Percentiles rank a stretch among this genome's conserved stretches.
Conservation (phyloP, 2,329 filamentous ascomycete species). For the Decorospora gaudefroyi region DNA sequence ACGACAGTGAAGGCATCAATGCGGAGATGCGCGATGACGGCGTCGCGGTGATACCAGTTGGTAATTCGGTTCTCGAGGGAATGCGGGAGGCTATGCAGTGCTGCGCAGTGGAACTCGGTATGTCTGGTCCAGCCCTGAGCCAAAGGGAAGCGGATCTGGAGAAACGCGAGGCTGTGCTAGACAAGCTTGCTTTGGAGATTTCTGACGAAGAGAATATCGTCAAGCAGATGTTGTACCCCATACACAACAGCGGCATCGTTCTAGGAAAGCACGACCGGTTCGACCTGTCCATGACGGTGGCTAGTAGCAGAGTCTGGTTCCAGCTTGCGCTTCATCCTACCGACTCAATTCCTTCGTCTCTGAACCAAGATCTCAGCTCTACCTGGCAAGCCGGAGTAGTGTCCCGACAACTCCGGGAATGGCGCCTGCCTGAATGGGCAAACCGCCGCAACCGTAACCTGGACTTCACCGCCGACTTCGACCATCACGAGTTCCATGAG, state of each 20-base stretch:
- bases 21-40: slow-evolving; percentile 97
- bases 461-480: slow-evolving; percentile 96
- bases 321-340: slow-evolving; percentile 90
- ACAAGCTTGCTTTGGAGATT: slow-evolving; percentile 81
- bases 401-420: slow-evolving; percentile 88
- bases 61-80: slow-evolving; percentile 83
- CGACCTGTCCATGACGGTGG: slow-evolving; percentile 73
- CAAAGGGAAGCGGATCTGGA: slow-evolving; percentile 80
- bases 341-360: slow-evolving; percentile 75
- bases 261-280: slow-evolving; percentile 78
- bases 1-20: slow-evolving; percentile 91
- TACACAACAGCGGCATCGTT: slow-evolving; percentile 75
- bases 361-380: slow-evolving; percentile 74
- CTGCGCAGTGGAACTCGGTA: slow-evolving; percentile 77
- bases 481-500: slow-evolving; percentile 85
- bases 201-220: slow-evolving; percentile 85
- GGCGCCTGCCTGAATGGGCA: slow-evolving; percentile 94
- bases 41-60: slow-evolving; percentile 71
- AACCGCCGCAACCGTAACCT: slow-evolving; percentile 88
- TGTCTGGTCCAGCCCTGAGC: slow-evolving; percentile 67
- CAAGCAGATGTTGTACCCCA: slow-evolving; percentile 78
- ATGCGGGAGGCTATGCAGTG: slow-evolving; percentile 82
- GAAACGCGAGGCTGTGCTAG: slow-evolving; percentile 78
- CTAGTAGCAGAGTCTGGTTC: slow-evolving; percentile 91
- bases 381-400: slow-evolving; percentile 94